Evolutionary conservation across 257 asterid species (phyloP).

Genomic region (Datura wrightii): DNA sequence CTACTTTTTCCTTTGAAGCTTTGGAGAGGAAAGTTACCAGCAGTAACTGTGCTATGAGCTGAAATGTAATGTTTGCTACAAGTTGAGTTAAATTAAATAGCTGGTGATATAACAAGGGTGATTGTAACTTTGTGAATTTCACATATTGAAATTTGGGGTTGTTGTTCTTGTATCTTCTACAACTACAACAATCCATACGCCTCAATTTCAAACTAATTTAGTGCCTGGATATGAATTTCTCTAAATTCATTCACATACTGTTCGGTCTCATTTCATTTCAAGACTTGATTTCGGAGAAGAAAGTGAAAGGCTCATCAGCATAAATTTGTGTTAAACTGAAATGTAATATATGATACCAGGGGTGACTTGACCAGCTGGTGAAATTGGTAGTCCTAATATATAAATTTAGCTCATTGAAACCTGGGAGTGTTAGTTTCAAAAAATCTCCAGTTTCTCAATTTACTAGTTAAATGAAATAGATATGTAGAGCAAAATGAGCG

Average conservation of each 20-base stretch:
- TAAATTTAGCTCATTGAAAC: slow-evolving; percentile 7
- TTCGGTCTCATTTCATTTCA: neutral
- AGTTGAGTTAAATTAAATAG: neutral
- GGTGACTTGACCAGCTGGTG: neutral
- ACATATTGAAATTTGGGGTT: neutral
- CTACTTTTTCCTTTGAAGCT: neutral
- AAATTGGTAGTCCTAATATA: neutral
- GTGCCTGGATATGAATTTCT: neutral
- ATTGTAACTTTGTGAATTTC: neutral
- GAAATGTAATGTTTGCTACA: slow-evolving; percentile 1
- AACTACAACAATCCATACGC: neutral
- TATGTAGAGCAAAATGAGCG: neutral
- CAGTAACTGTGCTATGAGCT: neutral
- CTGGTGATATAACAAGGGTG: neutral
- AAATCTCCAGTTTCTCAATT: neutral
- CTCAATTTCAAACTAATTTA: neutral
- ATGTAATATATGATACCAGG: neutral
- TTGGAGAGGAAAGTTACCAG: neutral
- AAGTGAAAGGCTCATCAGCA: neutral
- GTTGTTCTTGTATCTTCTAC: neutral
- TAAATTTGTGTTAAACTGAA: neutral
- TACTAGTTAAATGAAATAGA: neutral
- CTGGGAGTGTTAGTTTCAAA: neutral
- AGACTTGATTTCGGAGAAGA: neutral
- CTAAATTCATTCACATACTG: neutral